Base-by-base conservation (phyloP, 1,284 basidiomycete species). In the Puccinia polysora region DNA sequence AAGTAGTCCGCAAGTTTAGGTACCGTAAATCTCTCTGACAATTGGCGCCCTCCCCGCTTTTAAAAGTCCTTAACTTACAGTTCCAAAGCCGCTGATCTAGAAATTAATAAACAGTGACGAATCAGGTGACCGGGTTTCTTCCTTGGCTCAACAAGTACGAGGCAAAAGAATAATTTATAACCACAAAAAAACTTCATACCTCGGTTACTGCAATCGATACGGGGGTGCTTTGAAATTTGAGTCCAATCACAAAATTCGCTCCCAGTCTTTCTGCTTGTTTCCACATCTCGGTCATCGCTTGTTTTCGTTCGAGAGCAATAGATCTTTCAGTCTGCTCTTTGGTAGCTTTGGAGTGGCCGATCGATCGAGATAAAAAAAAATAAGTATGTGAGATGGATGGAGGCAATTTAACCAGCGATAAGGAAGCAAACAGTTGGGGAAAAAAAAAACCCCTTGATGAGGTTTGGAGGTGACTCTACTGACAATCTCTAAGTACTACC, bases 241-340 rank as follows among this genome's bases (percentile, higher is more conserved):
- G 62, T 30, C 62, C 62, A 34, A 64, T 34, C 4, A 64, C 62
- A 50, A 28, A 45, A 36, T 49, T 50, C 5, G 62, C 62, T n/a
- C 62, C 62, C 18, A 30, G 18, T 6, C 47, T 36, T 64, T 36
- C 20, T 18, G 62, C 62, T 32, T 36, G 28, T 30, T 20, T 23
- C 28, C 43, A 49, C 62, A 64, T 64, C 7, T 10, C 20, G 34
- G 4, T 2, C 4, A 28, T 36, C 43, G 62, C 62, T 23, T 18
- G 14, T 18, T 50, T 28, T n/a, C 62, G 43, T 7, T n/a, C 45
- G 5, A 47, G 6, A 4, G n/a, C 34, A 30, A 50, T 20, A 14
- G 62, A 47, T 3, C 14, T 20, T 14, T 60, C 58, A 6, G 40
- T 64, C 15, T 30, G 45, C 3, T 64, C 62, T 12, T 49, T 50